These are phyloP conservation scores for Candida sakaeoensis DNA, from an alignment of 805 yeast species.

Conservation along the genomic window DNA sequence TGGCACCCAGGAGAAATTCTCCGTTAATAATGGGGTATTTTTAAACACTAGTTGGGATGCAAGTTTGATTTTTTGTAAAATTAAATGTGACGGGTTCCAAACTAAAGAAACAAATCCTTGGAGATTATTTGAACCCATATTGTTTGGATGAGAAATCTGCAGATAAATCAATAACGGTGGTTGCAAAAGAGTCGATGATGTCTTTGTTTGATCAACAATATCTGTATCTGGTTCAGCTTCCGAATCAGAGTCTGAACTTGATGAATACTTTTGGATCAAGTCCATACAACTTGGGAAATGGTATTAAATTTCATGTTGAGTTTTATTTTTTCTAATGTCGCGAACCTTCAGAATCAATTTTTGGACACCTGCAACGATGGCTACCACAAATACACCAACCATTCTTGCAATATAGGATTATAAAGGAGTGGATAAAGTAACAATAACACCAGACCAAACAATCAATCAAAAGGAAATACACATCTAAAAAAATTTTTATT, in stretches of 20 bases:
- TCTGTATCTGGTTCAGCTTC: slow-evolving; percentile 2
- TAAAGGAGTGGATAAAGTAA: no score
- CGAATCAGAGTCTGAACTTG: slow-evolving; percentile 1
- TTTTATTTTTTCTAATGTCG: background rate
- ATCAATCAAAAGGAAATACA: no score
- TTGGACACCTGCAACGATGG: no score
- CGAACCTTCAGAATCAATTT: no score
- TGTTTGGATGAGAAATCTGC: slow-evolving; percentile 2
- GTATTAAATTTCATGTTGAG: background rate
- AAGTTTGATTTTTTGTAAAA: background rate
- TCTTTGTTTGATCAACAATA: background rate
- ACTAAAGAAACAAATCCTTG: slow-evolving; percentile 1
- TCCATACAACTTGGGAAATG: slow-evolving; percentile 1
- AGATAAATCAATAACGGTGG: slow-evolving; percentile 8
- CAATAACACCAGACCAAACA: no score
- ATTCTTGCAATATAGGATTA: no score
- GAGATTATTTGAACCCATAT: background rate
- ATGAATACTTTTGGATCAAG: slow-evolving; percentile 9
- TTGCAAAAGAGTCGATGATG: background rate
- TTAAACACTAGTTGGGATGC: background rate
- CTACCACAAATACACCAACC: no score
- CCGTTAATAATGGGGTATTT: background rate
- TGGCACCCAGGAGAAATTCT: slow-evolving; percentile 5
- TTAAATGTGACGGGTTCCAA: slow-evolving; percentile 7
- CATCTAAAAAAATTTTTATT: no score